Conservation (phyloP, 345 rosid genomes). For the Eucalyptus camaldulensis region DNA sequence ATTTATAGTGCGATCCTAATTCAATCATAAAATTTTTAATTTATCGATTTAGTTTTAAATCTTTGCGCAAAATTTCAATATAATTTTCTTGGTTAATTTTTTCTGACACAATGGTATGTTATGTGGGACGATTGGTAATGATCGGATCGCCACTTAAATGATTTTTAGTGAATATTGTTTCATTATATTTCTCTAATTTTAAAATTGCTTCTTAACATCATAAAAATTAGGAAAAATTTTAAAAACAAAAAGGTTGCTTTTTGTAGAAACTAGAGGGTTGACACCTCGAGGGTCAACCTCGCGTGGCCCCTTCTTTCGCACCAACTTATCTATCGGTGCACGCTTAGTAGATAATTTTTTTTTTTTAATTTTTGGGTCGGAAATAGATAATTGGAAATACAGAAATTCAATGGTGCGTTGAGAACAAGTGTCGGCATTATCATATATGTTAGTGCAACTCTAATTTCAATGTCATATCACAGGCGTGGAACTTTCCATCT, state of each 20-base stretch:
- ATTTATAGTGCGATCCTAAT: fast-evolving
- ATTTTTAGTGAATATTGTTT: fast-evolving
- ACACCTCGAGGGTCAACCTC: neutral
- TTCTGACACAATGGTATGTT: fast-evolving
- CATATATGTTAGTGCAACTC: neutral
- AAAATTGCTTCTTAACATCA: neutral
- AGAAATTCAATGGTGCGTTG: neutral
- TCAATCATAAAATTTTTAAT: fast-evolving
- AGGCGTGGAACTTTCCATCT: neutral
- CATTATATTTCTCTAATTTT: neutral
- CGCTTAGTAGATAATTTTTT: neutral
- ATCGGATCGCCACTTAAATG: fast-evolving
- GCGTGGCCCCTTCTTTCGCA: neutral
- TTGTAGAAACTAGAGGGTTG: neutral
- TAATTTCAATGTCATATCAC: neutral
- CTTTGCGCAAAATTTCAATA: fast-evolving
- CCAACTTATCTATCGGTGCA: neutral
- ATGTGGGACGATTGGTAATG: fast-evolving
- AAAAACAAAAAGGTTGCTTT: neutral
- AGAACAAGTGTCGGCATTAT: neutral
- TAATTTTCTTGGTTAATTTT: fast-evolving
- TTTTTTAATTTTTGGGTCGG: neutral
- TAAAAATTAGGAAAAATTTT: neutral
- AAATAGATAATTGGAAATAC: neutral
- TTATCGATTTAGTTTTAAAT: fast-evolving